Evolutionary conservation across 2,329 filamentous ascomycete species (phyloP).

Genomic region (Colletotrichum sp.): DNA sequence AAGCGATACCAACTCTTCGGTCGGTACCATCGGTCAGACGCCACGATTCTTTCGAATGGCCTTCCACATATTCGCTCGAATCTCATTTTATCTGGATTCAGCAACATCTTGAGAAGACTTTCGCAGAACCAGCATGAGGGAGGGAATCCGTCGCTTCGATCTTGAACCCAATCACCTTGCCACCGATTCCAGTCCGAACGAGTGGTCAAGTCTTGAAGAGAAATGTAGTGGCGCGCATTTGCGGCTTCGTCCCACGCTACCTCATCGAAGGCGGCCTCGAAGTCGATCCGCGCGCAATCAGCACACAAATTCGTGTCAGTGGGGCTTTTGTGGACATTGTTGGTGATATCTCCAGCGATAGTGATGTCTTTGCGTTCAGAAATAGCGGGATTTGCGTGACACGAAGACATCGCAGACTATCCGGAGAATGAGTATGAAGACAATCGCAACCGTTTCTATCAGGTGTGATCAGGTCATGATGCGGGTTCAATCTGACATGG

Average conservation of each 20-base stretch:
- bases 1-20: background rate
- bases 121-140: background rate
- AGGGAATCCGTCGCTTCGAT: background rate
- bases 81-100: background rate
- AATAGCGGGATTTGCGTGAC: background rate
- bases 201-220: background rate
- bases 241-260: background rate
- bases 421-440: background rate
- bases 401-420: background rate
- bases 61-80: background rate
- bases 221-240: background rate
- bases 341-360: background rate
- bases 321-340: background rate
- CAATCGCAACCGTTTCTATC: background rate
- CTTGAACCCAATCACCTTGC: background rate
- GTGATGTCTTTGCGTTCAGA: background rate
- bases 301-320: background rate
- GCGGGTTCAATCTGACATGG: background rate
- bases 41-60: background rate
- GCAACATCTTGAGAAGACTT: background rate
- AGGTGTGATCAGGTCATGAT: background rate
- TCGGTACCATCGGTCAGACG: background rate
- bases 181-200: background rate
- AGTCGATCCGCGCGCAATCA: background rate
- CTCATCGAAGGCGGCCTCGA: background rate